Evolutionary conservation across 176 grass and related monocot species (phyloP).

Genomic region (Tillandsia fasciculata): DNA sequence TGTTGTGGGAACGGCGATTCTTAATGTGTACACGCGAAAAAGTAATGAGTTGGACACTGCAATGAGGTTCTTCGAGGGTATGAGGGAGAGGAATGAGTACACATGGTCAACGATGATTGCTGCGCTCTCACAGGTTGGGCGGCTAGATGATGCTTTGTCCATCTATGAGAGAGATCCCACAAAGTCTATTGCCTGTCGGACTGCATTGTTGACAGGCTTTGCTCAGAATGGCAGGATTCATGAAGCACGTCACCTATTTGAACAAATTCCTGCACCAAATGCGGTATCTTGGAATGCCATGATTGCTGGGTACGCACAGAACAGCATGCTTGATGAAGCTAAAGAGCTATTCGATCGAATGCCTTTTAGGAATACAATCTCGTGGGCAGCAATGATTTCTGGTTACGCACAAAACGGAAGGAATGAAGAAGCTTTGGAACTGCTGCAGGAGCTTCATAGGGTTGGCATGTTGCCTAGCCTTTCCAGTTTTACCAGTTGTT

Average conservation of each 20-base stretch:
- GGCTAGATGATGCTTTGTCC: slow-evolving; percentile 37
- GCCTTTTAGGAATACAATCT: slow-evolving; percentile 20
- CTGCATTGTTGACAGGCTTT: slow-evolving; percentile 55
- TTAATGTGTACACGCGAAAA: slow-evolving; percentile 51
- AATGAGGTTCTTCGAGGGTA: slow-evolving; percentile 44
- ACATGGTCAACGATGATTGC: slow-evolving; percentile 69
- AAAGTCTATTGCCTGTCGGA: slow-evolving; percentile 39
- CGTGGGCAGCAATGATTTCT: slow-evolving; percentile 37
- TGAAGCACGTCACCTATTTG: slow-evolving; percentile 52
- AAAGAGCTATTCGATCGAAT: slow-evolving; percentile 55
- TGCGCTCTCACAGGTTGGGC: slow-evolving; percentile 29
- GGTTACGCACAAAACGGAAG: slow-evolving; percentile 59
- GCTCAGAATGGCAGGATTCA: slow-evolving; percentile 42
- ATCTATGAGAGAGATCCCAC: slow-evolving; percentile 43
- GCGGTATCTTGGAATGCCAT: slow-evolving; percentile 68
- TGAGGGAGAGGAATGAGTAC: slow-evolving; percentile 54
- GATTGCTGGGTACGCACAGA: slow-evolving; percentile 57
- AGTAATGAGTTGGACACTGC: slow-evolving; percentile 24
- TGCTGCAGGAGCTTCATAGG: slow-evolving; percentile 21
- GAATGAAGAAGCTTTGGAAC: slow-evolving; percentile 45
- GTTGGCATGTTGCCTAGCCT: slow-evolving; percentile 13
- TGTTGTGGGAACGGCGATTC: slow-evolving; percentile 37
- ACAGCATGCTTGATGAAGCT: slow-evolving; percentile 50
- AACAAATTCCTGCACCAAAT: slow-evolving; percentile 51
- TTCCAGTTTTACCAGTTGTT: slow-evolving; percentile 22